These are phyloP conservation scores for Pistacia vera DNA, from an alignment of 345 rosid species.

Conservation along the genomic window DNA sequence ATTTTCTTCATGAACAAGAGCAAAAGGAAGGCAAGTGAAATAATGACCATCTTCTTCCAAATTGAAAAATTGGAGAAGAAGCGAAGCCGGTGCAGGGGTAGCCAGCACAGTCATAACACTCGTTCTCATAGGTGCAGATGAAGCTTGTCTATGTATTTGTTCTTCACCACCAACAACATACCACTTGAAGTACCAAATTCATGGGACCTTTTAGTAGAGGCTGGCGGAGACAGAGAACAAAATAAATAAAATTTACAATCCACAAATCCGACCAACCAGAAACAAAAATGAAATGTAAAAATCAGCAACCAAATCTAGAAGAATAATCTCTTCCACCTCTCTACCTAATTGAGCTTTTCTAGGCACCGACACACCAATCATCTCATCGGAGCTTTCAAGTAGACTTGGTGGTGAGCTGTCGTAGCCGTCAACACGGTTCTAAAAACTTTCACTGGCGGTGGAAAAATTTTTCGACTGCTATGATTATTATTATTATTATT, in stretches of 20 bases:
- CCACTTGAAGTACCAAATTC: conserved; percentile 79
- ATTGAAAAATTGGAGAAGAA: conserved; percentile 83
- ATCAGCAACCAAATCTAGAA: conserved; percentile 16
- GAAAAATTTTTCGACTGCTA: conserved; percentile 61
- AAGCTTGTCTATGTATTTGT: conserved; percentile 71
- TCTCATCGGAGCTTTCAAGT: conserved; percentile 84
- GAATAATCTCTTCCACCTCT: conserved; percentile 64
- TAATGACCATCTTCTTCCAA: conserved; percentile 79
- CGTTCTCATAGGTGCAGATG: conserved; percentile 80
- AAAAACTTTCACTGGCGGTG: conserved; percentile 60
- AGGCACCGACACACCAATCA: conserved; percentile 98
- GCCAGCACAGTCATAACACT: conserved; percentile 50
- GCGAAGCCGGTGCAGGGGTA: conserved; percentile 63
- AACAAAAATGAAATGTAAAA: neutral
- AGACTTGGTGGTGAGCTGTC: conserved; percentile 19
- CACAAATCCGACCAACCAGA: neutral
- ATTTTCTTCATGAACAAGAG: neutral
- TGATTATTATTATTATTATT: conserved; percentile 29
- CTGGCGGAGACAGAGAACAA: conserved; percentile 33
- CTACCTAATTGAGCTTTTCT: conserved; percentile 99
- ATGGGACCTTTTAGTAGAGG: conserved; percentile 89
- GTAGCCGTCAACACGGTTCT: conserved; percentile 54
- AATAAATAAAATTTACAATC: neutral
- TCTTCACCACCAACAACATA: conserved; percentile 55
- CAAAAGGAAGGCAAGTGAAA: conserved; percentile 20